Conservation (phyloP, 305 asterid genomes). For the Salvia sclarea region DNA sequence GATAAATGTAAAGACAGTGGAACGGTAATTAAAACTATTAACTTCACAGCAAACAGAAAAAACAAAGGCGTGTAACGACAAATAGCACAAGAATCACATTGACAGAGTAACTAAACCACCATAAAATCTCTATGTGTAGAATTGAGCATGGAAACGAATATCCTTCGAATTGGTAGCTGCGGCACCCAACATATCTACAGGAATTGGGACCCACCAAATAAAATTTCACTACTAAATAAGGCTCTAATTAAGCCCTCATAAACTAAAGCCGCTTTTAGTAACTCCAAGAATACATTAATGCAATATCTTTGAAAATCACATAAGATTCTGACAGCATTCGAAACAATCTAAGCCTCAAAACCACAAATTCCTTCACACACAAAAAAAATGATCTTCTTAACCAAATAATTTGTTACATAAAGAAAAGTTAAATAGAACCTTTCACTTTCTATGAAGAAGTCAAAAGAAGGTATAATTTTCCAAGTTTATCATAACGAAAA, state of each 20-base stretch:
- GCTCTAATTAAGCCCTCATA: constrained; percentile 1
- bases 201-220: constrained; percentile 9
- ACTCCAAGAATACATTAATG: constrained; percentile 6
- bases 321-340: constrained; percentile 6
- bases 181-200: not conserved
- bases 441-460: constrained; percentile 14
- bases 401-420: not conserved
- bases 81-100: constrained; percentile 15
- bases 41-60: constrained; percentile 21
- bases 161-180: constrained; percentile 4
- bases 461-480: not conserved
- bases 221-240: not conserved
- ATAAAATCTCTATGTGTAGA: not conserved
- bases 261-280: not conserved
- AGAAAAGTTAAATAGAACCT: not conserved
- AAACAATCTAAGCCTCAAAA: constrained; percentile 19
- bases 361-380: not conserved
- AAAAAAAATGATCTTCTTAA: not conserved
- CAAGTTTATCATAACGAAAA: not conserved
- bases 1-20: not conserved
- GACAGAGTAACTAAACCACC: constrained; percentile 16
- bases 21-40: not conserved
- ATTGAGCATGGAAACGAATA: constrained; percentile 17
- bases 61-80: not conserved
- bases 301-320: not conserved